Evolutionary conservation across 2,329 filamentous ascomycete species (phyloP).

Genomic region (Nothomitra cinnamomea): DNA sequence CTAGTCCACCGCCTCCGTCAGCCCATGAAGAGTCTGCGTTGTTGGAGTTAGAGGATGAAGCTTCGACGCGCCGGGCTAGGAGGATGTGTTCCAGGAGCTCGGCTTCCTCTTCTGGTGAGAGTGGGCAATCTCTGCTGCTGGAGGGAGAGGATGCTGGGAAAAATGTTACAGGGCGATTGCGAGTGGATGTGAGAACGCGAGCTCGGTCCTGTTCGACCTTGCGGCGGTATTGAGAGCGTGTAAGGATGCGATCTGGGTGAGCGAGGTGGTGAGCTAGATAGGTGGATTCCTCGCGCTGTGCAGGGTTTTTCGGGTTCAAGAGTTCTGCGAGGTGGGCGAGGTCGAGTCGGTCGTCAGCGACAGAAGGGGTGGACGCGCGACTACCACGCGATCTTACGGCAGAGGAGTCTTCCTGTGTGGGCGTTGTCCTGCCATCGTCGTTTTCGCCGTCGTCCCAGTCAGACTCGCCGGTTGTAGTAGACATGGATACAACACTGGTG

Average conservation of each 20-base stretch:
- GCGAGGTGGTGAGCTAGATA: slow-evolving; percentile 66
- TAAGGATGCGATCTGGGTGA: slow-evolving; percentile 50
- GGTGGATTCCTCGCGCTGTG: slow-evolving; percentile 66
- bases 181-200: slow-evolving; percentile 39
- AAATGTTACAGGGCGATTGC: slow-evolving; percentile 16
- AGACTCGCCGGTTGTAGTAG: slow-evolving; percentile 32
- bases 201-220: slow-evolving; percentile 52
- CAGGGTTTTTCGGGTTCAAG: slow-evolving; percentile 59
- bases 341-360: slow-evolving; percentile 43
- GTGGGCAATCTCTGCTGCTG: slow-evolving; percentile 17
- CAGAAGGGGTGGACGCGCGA: background rate
- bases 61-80: slow-evolving; percentile 31
- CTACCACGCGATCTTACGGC: slow-evolving; percentile 18
- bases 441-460: slow-evolving; percentile 24
- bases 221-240: slow-evolving; percentile 58
- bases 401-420: slow-evolving; percentile 41
- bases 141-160: slow-evolving; percentile 15
- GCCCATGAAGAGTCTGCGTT: slow-evolving; percentile 36
- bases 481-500: slow-evolving; percentile 63
- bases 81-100: slow-evolving; percentile 41
- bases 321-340: slow-evolving; percentile 58
- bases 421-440: slow-evolving; percentile 44
- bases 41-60: slow-evolving; percentile 21
- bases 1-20: slow-evolving; percentile 55
- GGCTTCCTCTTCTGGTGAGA: slow-evolving; percentile 36